Evolutionary conservation across 768 basidiomycete genomes (phyloP).

Genomic region (Pleurotus tuber-regium): DNA sequence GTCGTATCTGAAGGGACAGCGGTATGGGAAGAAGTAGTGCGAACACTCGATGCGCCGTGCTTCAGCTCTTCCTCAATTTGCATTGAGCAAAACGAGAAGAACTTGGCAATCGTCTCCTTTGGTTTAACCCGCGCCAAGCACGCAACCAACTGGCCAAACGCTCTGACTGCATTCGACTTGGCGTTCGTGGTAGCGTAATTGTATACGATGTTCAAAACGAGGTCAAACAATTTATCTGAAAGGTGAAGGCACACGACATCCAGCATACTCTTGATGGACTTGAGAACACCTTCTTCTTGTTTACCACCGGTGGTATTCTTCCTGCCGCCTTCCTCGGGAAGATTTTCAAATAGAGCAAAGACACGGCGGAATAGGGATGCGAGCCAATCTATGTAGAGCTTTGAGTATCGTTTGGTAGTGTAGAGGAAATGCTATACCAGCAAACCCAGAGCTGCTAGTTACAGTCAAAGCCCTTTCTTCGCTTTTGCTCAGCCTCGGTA

Average conservation of each 20-base stretch:
- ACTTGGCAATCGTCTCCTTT: constrained; percentile 71
- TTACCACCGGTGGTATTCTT: constrained; percentile 85
- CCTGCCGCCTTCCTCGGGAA: constrained; percentile 93
- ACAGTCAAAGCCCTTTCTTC: constrained; percentile 74
- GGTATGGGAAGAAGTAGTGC: constrained; percentile 74
- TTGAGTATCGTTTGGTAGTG: background rate
- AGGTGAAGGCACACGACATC: constrained; percentile 82
- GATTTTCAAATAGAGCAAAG: constrained; percentile 82
- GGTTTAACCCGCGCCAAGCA: constrained; percentile 81
- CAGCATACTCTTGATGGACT: constrained; percentile 74
- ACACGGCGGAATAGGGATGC: constrained; percentile 74
- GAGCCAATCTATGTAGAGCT: constrained; percentile 66
- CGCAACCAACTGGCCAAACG: constrained; percentile 84
- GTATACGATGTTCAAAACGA: constrained; percentile 79
- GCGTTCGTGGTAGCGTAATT: constrained; percentile 89
- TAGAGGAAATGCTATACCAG: constrained; percentile 42
- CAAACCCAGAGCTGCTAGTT: constrained; percentile 77
- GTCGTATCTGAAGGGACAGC: constrained; percentile 84
- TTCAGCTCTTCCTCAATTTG: constrained; percentile 85
- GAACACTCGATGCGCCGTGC: constrained; percentile 83
- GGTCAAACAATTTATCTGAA: constrained; percentile 76
- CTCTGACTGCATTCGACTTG: constrained; percentile 87
- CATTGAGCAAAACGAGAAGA: constrained; percentile 71
- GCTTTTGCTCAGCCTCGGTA: constrained; percentile 46
- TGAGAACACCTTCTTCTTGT: constrained; percentile 73